Evolutionary conservation across 805 yeast species (phyloP), one percentile per base, ranked within the genome.

Genomic region (Tetrapisispora namnaoensis): DNA sequence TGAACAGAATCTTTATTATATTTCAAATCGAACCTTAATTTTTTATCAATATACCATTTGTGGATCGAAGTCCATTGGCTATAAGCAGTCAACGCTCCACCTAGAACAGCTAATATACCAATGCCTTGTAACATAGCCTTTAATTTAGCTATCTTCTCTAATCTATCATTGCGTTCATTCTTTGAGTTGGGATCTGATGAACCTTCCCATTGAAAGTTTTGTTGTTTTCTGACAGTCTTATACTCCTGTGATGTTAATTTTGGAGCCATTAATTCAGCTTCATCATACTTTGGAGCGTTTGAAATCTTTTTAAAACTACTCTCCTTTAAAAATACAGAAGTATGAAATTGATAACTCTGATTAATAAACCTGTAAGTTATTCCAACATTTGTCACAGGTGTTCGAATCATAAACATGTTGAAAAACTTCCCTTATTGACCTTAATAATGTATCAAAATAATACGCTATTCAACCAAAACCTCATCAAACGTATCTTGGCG

Each of bases 111-210:
- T 5, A 80, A 54, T 1, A 70, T 61, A 7, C 62, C 50, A 0
- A 71, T 24, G 3, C 84, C 83, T 16, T 68, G 55, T 0, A 67
- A 65, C 3, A 71, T 56, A 0, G 77, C 79, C 53, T 74, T 73
- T 45, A 73, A 50, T 48, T 75, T 67, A 56, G 77, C 76, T 42
- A 62, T 63, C 45, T 66, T 54, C 55, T 77, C 80, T 53, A 64
- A 68, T 34, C 69, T 57, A 41, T 59, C 68, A 53, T 50, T 58
- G 17, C 53, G 40, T 36, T 58, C 61, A 39, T 49, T 55, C 22
- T 52, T 49, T 28, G 48, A 34, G 43, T 54, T 53, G 21, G 51
- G 55, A 0, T 53, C 47, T 3, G 61, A 49, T 40, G 51, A 49
- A 2, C 52, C 59, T 7, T 57, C 51, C 59, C 62, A 56, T 42